Base-by-base conservation (phyloP, 2,329 filamentous ascomycete genomes). In the Fusarium citri region DNA sequence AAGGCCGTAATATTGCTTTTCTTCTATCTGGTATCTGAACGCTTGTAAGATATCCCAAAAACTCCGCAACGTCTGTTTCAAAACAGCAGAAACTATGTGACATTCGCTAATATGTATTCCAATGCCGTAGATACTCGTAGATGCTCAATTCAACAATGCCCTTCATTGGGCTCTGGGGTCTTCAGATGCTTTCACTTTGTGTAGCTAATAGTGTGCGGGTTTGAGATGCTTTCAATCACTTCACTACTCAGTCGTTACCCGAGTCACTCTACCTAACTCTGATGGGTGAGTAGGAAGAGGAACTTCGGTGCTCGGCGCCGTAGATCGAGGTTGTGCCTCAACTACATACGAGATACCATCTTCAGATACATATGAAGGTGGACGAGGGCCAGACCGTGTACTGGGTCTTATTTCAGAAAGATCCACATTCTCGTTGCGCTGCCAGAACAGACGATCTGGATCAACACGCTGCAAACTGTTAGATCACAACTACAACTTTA, bases 361-460 rank as follows among this genome's bases (percentile, higher is more conserved):
- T 12, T 95, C 92, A 0, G 91, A 93, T 6, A 86, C 83, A 76
- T 96, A 96, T 7, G 90, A 93, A 4, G 93, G 93, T 7, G 93
- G 93, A 2, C 92, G 85, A 14, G 70, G 77, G 58, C 77, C 77
- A 41, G 69, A 70, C n/a, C 68, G 72, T 34, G 73, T 76, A 47
- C 66, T 76, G 53, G 71, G 60, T 26, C 67, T 72, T 23, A 68
- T 58, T 8, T 73, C 61, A 28, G 71, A 55, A 22, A 76, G 53
- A 15, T 73, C 66, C 5, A 78, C 77, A 6, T 78, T 76, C 22
- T 85, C 82, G 69, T 89, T 91, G 40, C 91, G 88, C 78, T 92
- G 89, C 93, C 93, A 97, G 77, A 92, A 94, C 26, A 97, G 84
- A 16, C 93, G 84, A 75, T 95, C 88, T 2, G 94, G 94, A 74